Base-by-base conservation (phyloP, 148 eudicot genomes). In the Vaccinium myrtillus region DNA sequence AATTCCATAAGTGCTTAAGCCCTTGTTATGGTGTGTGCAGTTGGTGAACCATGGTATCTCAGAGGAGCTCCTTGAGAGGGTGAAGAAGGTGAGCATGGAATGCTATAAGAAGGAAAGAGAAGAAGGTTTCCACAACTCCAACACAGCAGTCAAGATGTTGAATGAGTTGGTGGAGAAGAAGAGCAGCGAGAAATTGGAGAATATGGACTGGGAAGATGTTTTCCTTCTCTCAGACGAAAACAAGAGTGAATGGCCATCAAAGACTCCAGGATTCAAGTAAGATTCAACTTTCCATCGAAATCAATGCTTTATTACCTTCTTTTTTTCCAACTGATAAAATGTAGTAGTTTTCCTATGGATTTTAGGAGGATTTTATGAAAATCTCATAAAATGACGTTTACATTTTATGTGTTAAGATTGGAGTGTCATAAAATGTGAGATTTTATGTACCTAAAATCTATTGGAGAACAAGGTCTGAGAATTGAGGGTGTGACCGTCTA, bases 161-260 rank as follows among this genome's bases (percentile, higher is more conserved):
- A 88, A 93, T 3, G 98, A 95, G 81, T 56, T 92, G 83, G 4
- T 91, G 21, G 89, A 91, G 56, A 92, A 87, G 77, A 91, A 91
- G 30, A 80, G 85, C 53, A 89, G 78, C 8, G 87, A 86, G 27
- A 93, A 88, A 83, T 51, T 94, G 53, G 96, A 94, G 53, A 89
- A 91, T 48, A 84, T 90, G 55, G 98, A 96, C 61, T 96, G 98
- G 98, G 98, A 96, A 65, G 98, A 96, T 86, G 96, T 92, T 58
- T 89, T 94, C 87, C 88, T 90, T 76, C 93, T 96, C 55, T 83
- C 93, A 48, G 96, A 96, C 83, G 93, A 87, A 43, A 91, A 93
- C 69, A 85, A 93, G 19, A 92, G 98, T 93, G 88, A 93, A 19
- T 96, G 98, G 96, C 94, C 96, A 18, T 59, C 91, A 1, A 87